Evolutionary conservation across 164 flowering plant genomes (phyloP).

Genomic region (Kingdonia uniflora): DNA sequence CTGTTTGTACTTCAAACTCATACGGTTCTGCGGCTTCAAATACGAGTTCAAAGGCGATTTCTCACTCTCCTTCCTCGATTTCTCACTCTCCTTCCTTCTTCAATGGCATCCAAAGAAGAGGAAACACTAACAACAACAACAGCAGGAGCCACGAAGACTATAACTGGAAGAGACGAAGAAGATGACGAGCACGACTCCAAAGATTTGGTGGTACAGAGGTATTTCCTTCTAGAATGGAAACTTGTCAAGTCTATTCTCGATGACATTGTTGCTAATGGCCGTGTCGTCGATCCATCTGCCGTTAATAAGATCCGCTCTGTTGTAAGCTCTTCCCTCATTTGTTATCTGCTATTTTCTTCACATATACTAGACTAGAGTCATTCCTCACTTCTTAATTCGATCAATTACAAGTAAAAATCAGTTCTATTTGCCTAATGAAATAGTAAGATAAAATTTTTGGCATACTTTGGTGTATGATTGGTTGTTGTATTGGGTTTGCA

Average conservation of each 20-base stretch:
- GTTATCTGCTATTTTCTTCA: background rate
- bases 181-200: conserved; percentile 77
- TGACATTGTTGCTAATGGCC: conserved; percentile 53
- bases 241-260: conserved; percentile 69
- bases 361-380: too few species aligned
- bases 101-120: conserved; percentile 10
- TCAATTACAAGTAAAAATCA: too few species aligned
- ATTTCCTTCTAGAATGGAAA: conserved; percentile 86
- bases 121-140: conserved; percentile 3
- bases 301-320: conserved; percentile 81
- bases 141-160: conserved; percentile 1
- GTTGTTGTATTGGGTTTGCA: too few species aligned
- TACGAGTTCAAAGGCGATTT: too few species aligned
- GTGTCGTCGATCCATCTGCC: conserved; percentile 50
- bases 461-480: too few species aligned
- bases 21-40: too few species aligned
- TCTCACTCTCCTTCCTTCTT: background rate
- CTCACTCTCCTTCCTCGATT: too few species aligned
- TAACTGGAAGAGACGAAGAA: conserved; percentile 17
- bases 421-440: too few species aligned
- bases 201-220: conserved; percentile 56
- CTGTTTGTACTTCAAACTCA: too few species aligned
- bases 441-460: too few species aligned
- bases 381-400: too few species aligned
- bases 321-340: conserved; percentile 27